phyloP scores from a whole-genome alignment of 2,329 filamentous ascomycete species.

The Ambrosiella cleistominuta region DNA sequence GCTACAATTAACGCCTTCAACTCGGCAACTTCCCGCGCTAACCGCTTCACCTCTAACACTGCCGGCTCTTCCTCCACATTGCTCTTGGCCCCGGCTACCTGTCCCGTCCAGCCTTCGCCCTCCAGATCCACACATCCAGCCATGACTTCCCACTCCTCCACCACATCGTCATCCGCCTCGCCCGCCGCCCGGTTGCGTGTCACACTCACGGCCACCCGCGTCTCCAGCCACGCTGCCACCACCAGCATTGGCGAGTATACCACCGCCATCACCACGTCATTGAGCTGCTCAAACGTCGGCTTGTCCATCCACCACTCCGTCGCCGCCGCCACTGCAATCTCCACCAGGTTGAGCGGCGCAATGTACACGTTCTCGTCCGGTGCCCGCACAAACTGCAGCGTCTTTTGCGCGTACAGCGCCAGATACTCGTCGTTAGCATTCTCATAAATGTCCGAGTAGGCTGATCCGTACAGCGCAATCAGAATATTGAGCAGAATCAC shows the following conservation, averaged over 20 bases:
- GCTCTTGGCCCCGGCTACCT: conserved; percentile 55
- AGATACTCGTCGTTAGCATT: conserved; percentile 93
- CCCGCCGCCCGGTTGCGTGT: conserved; percentile 57
- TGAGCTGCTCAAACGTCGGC: conserved; percentile 56
- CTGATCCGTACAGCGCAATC: conserved; percentile 91
- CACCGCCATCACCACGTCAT: conserved; percentile 72
- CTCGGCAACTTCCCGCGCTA: conserved; percentile 40
- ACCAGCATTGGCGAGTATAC: conserved; percentile 75
- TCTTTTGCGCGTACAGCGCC: conserved; percentile 82
- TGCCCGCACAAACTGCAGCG: conserved; percentile 88
- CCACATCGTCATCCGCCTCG: conserved; percentile 74
- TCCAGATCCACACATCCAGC: conserved; percentile 58
- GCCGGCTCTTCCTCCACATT: conserved; percentile 67
- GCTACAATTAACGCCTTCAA: conserved; percentile 31
- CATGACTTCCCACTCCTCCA: conserved; percentile 89
- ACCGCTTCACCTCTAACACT: conserved; percentile 47
- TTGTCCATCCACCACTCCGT: conserved; percentile 94
- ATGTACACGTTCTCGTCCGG: conserved; percentile 98
- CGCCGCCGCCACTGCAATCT: conserved; percentile 60
- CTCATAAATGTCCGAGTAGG: conserved; percentile 85
- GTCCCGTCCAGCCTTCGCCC: conserved; percentile 68
- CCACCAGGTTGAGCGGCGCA: conserved; percentile 83
- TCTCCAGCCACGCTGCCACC: conserved; percentile 58
- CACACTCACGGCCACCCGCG: conserved; percentile 46
- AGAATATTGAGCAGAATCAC: conserved; percentile 83